Evolutionary conservation across 2,329 filamentous ascomycete genomes (phyloP).

Genomic region (Xylariaceae sp.): DNA sequence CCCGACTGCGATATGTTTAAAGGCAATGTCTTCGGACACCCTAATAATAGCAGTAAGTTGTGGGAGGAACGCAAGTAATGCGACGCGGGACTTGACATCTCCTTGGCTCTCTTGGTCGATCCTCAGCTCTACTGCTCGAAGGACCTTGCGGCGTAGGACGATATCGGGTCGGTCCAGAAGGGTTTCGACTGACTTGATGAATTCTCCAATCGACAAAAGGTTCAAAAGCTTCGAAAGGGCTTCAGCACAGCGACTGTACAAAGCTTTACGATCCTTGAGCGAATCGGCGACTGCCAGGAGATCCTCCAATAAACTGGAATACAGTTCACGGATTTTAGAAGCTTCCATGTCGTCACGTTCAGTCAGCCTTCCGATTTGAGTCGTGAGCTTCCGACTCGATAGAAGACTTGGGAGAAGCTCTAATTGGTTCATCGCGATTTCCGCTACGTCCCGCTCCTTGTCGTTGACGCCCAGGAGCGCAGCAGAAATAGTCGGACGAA

Average conservation of each 20-base stretch:
- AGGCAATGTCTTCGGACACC: slow-evolving; percentile 64
- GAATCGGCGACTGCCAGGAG: slow-evolving; percentile 62
- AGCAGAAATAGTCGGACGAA: slow-evolving; percentile 70
- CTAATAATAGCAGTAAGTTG: slow-evolving; percentile 73
- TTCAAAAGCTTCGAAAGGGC: slow-evolving; percentile 77
- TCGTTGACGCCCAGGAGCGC: slow-evolving; percentile 58
- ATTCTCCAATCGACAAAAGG: slow-evolving; percentile 79
- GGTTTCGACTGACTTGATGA: slow-evolving; percentile 81
- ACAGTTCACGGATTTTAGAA: slow-evolving; percentile 63
- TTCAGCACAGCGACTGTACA: slow-evolving; percentile 60
- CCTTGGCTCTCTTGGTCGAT: slow-evolving; percentile 69
- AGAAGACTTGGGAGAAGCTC: slow-evolving; percentile 55
- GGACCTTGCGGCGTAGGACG: slow-evolving; percentile 72
- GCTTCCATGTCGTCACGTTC: slow-evolving; percentile 61
- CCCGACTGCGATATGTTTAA: slow-evolving; percentile 80
- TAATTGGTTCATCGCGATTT: slow-evolving; percentile 51
- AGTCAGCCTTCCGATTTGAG: slow-evolving; percentile 52
- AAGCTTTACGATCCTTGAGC: slow-evolving; percentile 50
- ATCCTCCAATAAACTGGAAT: slow-evolving; percentile 63
- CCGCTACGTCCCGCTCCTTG: slow-evolving; percentile 45
- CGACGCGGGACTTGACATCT: slow-evolving; percentile 62
- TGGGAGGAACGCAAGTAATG: slow-evolving; percentile 74
- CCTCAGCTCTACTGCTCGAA: slow-evolving; percentile 75
- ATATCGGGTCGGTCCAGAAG: slow-evolving; percentile 73
- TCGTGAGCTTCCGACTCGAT: slow-evolving; percentile 52